Evolutionary conservation across 2,329 filamentous ascomycete genomes (phyloP).

Genomic region (Amesomyces nigricolor): DNA sequence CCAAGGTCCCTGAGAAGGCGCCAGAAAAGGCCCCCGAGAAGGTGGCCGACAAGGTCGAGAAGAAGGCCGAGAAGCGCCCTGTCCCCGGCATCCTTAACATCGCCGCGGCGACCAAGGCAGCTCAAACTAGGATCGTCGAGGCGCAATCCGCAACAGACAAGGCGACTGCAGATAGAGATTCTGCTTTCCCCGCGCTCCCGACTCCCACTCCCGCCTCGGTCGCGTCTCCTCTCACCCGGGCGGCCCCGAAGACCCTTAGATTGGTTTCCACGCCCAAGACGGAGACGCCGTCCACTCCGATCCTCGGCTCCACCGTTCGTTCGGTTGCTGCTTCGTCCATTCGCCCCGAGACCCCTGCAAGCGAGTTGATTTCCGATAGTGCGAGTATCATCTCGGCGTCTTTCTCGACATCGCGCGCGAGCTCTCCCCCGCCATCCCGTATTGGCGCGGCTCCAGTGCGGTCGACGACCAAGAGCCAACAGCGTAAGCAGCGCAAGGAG

Average conservation of each 20-base stretch:
- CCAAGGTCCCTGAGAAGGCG: slow-evolving; percentile 25
- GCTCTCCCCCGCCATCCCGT: slow-evolving; percentile 61
- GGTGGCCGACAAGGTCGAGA: slow-evolving; percentile 16
- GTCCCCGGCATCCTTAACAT: slow-evolving; percentile 44
- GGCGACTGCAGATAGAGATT: slow-evolving; percentile 31
- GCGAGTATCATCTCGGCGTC: slow-evolving; percentile 69
- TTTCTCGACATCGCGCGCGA: slow-evolving; percentile 61
- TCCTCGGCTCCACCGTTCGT: slow-evolving; percentile 26
- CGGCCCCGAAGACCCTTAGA: slow-evolving; percentile 60
- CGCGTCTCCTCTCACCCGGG: slow-evolving; percentile 47
- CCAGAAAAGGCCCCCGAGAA: slow-evolving; percentile 19
- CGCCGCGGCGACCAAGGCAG: slow-evolving; percentile 41
- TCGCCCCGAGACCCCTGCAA: slow-evolving; percentile 65
- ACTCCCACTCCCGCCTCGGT: slow-evolving; percentile 43
- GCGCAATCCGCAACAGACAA: slow-evolving; percentile 32
- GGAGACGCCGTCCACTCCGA: slow-evolving; percentile 44
- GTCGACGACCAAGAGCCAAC: slow-evolving; percentile 69
- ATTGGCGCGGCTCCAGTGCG: slow-evolving; percentile 65
- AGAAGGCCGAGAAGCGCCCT: slow-evolving; percentile 34
- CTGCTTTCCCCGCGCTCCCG: slow-evolving; percentile 48
- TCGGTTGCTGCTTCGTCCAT: slow-evolving; percentile 25
- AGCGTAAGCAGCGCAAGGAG: slow-evolving; percentile 70
- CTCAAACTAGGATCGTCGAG: slow-evolving; percentile 30
- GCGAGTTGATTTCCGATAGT: slow-evolving; percentile 71
- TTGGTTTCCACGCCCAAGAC: slow-evolving; percentile 61